Percentiles rank a stretch among this genome's conserved stretches.
These are phyloP conservation scores for Pouteria glomerata DNA, from an alignment of 148 eudicot species.

Conservation along the genomic window DNA sequence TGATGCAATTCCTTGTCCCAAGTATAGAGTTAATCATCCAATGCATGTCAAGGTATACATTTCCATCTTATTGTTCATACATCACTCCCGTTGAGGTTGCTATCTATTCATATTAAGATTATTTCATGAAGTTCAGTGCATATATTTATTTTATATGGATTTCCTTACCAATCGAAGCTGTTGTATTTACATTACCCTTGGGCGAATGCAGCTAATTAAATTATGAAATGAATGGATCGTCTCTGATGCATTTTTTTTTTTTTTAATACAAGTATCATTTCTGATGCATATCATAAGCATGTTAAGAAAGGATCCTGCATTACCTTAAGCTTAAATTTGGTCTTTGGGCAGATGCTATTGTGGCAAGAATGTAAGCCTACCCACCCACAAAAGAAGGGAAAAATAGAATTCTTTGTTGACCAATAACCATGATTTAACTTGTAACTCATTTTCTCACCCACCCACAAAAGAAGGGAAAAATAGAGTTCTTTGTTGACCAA, in stretches of 20 bases:
- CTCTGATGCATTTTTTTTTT: neutral
- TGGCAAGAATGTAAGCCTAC: no score
- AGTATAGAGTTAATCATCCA: constrained; percentile 61
- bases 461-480: neutral
- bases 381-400: no score
- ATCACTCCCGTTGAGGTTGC: neutral
- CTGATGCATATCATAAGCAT: no score
- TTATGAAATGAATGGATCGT: neutral
- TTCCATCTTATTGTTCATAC: constrained; percentile 4
- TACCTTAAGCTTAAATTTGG: no score
- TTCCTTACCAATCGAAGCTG: neutral
- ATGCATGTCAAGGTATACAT: constrained; percentile 83
- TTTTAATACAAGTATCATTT: no score
- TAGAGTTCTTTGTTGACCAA: no score
- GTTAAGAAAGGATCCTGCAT: no score
- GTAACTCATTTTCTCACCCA: neutral
- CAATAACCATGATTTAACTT: no score
- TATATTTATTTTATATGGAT: neutral
- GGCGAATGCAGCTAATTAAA: neutral
- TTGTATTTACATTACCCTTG: neutral
- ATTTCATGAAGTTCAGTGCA: neutral
- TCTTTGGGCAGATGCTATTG: no score
- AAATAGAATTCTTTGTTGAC: no score
- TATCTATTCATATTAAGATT: neutral
- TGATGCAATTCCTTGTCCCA: constrained; percentile 79